phyloP scores from a whole-genome alignment of 2,329 filamentous ascomycete genomes.

The Fusarium sp. region DNA sequence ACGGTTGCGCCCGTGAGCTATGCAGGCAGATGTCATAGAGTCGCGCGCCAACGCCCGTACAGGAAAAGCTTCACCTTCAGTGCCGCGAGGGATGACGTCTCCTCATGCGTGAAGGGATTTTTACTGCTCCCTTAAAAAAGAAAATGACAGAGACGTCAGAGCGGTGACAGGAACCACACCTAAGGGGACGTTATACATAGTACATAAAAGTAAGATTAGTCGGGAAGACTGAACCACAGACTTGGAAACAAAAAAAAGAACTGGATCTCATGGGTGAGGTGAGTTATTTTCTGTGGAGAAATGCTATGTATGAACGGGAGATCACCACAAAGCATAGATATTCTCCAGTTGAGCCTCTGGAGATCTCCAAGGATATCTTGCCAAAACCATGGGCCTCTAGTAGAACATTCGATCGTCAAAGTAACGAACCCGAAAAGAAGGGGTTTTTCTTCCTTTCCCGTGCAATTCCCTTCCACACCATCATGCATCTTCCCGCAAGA shows the following conservation, averaged over 20 bases:
- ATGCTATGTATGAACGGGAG: conserved; percentile 29
- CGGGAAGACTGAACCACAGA: neutral
- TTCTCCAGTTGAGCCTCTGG: conserved; percentile 34
- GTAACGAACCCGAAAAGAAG: neutral
- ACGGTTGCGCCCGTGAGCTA: conserved; percentile 7
- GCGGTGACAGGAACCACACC: conserved; percentile 28
- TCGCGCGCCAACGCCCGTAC: conserved; percentile 22
- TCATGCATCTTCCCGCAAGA: conserved; percentile 24
- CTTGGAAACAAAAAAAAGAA: conserved; percentile 1
- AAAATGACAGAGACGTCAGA: neutral
- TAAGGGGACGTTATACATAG: neutral
- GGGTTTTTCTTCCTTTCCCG: conserved; percentile 3
- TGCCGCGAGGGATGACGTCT: conserved; percentile 32
- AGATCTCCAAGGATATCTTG: conserved; percentile 13
- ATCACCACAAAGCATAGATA: conserved; percentile 37
- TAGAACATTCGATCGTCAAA: neutral
- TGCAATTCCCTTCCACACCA: conserved; percentile 27
- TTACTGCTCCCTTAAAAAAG: conserved; percentile 6
- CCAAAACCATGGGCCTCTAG: neutral
- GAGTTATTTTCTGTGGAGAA: conserved; percentile 32
- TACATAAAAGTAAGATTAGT: neutral
- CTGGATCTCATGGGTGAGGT: conserved; percentile 27
- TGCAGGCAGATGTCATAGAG: conserved; percentile 42
- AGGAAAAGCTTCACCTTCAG: conserved; percentile 6
- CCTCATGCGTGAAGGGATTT: conserved; percentile 36